Conservation (phyloP, 768 basidiomycete species). For the Tulasnella sp. region DNA sequence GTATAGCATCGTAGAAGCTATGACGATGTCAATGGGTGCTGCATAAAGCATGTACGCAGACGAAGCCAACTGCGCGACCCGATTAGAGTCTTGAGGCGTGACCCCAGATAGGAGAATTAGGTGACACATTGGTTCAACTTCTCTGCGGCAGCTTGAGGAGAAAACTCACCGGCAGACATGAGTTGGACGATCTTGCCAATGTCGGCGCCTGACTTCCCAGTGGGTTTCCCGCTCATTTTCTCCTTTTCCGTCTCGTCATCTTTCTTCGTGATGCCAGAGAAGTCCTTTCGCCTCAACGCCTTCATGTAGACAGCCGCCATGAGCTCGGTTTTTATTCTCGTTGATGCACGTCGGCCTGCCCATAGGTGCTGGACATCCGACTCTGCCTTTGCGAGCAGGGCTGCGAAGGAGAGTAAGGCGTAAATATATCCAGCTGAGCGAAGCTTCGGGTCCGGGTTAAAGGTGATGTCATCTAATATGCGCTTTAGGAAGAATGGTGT, state of each 20-base stretch:
- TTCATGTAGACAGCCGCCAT: slow-evolving; percentile 88
- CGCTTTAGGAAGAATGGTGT: slow-evolving; percentile 74
- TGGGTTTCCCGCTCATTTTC: slow-evolving; percentile 9
- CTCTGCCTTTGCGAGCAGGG: slow-evolving; percentile 43
- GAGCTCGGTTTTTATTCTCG: slow-evolving; percentile 62
- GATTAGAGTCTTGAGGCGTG: background rate
- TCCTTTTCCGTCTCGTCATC: slow-evolving; percentile 26
- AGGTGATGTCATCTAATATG: slow-evolving; percentile 23
- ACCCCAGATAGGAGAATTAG: background rate
- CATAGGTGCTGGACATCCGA: slow-evolving; percentile 34
- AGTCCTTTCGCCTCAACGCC: slow-evolving; percentile 69
- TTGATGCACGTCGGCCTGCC: slow-evolving; percentile 62
- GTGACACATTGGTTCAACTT: slow-evolving; percentile 39
- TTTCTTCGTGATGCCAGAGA: slow-evolving; percentile 60
- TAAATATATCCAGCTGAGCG: slow-evolving; percentile 61
- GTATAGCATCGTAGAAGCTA: slow-evolving; percentile 66
- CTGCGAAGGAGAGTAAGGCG: slow-evolving; percentile 62
- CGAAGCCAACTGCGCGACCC: slow-evolving; percentile 44
- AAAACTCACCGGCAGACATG: slow-evolving; percentile 42
- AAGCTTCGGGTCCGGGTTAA: slow-evolving; percentile 26
- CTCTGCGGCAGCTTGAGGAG: background rate
- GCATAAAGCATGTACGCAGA: slow-evolving; percentile 52
- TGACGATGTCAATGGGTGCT: slow-evolving; percentile 65
- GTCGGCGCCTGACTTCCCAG: slow-evolving; percentile 17
- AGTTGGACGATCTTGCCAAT: slow-evolving; percentile 83